phyloP scores from a whole-genome alignment of 1,284 basidiomycete genomes.

The Chondrostereum purpureum region DNA sequence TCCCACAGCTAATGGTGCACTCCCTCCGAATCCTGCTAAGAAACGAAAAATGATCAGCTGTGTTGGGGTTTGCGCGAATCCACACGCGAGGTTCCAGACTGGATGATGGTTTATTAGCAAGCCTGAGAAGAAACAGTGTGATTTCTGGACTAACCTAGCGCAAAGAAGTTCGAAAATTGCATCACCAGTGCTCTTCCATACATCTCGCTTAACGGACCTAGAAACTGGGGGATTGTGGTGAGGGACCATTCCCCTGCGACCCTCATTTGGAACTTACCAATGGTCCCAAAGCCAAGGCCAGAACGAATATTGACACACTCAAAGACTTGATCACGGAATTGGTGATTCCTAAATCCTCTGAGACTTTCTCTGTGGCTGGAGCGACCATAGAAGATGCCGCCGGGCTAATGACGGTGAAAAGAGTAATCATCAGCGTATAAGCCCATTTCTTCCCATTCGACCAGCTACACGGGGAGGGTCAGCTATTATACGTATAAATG shows the following conservation, averaged over 20 bases:
- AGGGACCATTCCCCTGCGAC: too few species aligned
- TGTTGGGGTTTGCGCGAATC: slow-evolving; percentile 32
- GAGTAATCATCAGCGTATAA: not conserved
- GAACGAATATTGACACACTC: slow-evolving; percentile 31
- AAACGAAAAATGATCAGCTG: slow-evolving; percentile 39
- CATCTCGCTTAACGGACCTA: slow-evolving; percentile 49
- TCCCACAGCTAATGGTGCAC: slow-evolving; percentile 38
- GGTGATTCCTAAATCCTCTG: not conserved
- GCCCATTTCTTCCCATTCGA: slow-evolving; percentile 1
- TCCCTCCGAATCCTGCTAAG: slow-evolving; percentile 36
- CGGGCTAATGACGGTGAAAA: slow-evolving; percentile 1
- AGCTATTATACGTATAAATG: too few species aligned
- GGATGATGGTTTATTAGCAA: too few species aligned
- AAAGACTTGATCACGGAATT: slow-evolving; percentile 28
- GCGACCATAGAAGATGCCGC: not conserved
- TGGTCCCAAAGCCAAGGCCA: slow-evolving; percentile 27
- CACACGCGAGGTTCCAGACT: slow-evolving; percentile 39
- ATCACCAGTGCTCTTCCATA: slow-evolving; percentile 24
- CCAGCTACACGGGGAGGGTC: too few species aligned
- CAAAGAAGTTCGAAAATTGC: slow-evolving; percentile 36
- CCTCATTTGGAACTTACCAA: too few species aligned
- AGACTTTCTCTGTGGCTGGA: not conserved
- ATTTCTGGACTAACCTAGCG: slow-evolving; percentile 21
- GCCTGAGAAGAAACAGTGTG: too few species aligned
- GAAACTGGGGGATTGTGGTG: too few species aligned